Conservation (phyloP, 2,329 filamentous ascomycete species). For the Aspergillus cejpii region DNA sequence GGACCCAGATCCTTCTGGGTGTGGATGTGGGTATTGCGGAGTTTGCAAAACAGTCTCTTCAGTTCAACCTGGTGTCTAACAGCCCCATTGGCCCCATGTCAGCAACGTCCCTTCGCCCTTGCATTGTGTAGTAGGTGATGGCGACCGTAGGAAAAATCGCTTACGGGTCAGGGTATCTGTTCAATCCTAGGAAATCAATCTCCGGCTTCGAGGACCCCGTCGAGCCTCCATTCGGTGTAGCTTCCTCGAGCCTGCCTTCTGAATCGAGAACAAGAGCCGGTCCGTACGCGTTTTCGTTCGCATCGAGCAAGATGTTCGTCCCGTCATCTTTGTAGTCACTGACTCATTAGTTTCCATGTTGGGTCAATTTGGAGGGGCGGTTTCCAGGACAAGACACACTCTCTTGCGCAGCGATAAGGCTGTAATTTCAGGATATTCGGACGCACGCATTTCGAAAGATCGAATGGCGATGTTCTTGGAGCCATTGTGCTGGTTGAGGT, state of each 20-base stretch:
- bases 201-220: slow-evolving; percentile 46
- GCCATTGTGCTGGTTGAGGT: slow-evolving; percentile 35
- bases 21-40: slow-evolving; percentile 77
- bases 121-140: background rate
- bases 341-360: slow-evolving; percentile 25
- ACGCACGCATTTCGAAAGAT: slow-evolving; percentile 66
- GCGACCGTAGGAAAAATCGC: slow-evolving; percentile 6
- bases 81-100: background rate
- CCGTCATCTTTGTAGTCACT: slow-evolving; percentile 99
- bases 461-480: slow-evolving; percentile 51
- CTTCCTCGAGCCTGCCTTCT: slow-evolving; percentile 45
- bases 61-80: slow-evolving; percentile 70
- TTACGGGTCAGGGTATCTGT: slow-evolving; percentile 87
- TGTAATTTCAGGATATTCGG: slow-evolving; percentile 69
- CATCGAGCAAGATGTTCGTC: slow-evolving; percentile 89
- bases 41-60: slow-evolving; percentile 76
- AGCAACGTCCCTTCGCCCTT: background rate
- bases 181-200: slow-evolving; percentile 72
- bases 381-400: slow-evolving; percentile 49
- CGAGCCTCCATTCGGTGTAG: slow-evolving; percentile 36
- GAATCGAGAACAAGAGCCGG: slow-evolving; percentile 59
- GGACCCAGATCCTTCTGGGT: slow-evolving; percentile 66
- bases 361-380: slow-evolving; percentile 3
- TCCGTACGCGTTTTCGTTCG: slow-evolving; percentile 95
- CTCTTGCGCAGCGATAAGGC: slow-evolving; percentile 74